A percentile compares a stretch with the other conserved stretches of the same genome.
Evolutionary conservation across 2,329 filamentous ascomycete genomes (phyloP).

Genomic region (Raffaelea albimanens): DNA sequence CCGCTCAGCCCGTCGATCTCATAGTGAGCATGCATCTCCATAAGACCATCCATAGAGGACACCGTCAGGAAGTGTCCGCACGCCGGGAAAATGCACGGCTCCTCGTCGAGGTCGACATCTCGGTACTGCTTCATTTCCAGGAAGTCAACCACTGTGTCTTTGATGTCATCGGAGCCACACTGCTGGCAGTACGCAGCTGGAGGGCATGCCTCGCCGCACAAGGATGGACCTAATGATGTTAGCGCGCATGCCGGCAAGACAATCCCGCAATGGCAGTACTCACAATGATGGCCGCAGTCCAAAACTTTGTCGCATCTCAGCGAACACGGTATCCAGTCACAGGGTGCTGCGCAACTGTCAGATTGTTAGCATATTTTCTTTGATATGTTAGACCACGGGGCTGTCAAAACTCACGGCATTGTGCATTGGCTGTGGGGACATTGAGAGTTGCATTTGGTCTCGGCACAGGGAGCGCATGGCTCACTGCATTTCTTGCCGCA

Average conservation of each 20-base stretch:
- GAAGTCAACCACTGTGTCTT: conserved; percentile 39
- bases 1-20: conserved; percentile 22
- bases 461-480: conserved; percentile 52
- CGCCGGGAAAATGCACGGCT: conserved; percentile 50
- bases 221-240: conserved; percentile 37
- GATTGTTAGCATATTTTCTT: neutral
- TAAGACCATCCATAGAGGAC: conserved; percentile 50
- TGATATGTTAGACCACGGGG: neutral
- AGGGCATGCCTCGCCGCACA: conserved; percentile 58
- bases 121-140: conserved; percentile 43
- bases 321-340: conserved; percentile 56
- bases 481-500: conserved; percentile 49
- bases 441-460: conserved; percentile 39
- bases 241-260: too few relatives aligned
- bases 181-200: conserved; percentile 41
- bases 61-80: conserved; percentile 57
- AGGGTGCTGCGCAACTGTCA: conserved; percentile 54
- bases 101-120: conserved; percentile 48
- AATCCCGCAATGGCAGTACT: neutral
- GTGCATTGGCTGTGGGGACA: conserved; percentile 39
- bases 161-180: conserved; percentile 34
- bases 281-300: conserved; percentile 49
- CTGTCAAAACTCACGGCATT: conserved; percentile 6
- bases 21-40: conserved; percentile 45
- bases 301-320: conserved; percentile 44